Evolutionary conservation across 1,139 yeast genomes (phyloP), one percentile per base, ranked within the genome.

Genomic region (Starmera stellimalicola): DNA sequence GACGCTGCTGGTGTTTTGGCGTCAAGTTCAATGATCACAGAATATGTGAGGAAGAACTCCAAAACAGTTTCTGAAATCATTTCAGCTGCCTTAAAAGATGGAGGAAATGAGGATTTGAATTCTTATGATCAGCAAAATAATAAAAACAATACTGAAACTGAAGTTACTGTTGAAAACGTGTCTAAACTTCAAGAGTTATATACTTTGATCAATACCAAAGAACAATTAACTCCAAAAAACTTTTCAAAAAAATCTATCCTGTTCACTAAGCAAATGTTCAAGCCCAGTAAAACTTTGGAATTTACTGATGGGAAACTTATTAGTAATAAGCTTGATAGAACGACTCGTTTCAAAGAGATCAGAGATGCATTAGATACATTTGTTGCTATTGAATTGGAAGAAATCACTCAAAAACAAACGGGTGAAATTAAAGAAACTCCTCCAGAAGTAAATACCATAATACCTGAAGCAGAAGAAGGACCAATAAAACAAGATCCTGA

Each of bases 1-100:
- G 77, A 69, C 38, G 59, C 71, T 0, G 60, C 65, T 14, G 77
- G 74, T n/a, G 72, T 84, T 3, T 53, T 81, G 27, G 62, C 68
- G 22, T 67, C 63, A 15, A 68, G 70, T 30, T 68, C 61, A 37
- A 66, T 58, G 37, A 63, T 68, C 25, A 68, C 78, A 12, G 79
- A 73, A 34, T 65, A 62, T 51, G 83, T 75, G 25, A 67, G 83
- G 43, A 60, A 65, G 27, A 64, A 69, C 54, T 73, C 83, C 1
- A 64, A 65, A 37, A 73, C 67, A 30, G 47, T 85, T 26, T 78
- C 87, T 0, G 62, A 58, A 15, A 45, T 83, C 30, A 72, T 85
- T 3, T 40, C 50, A 16, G 44, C 39, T 6, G 33, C 57, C 2
- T 26, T 51, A 29, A 46, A 43, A 23, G 37, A 40, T 3, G 26